Percentiles rank a stretch among this genome's conserved stretches.
phyloP scores from a whole-genome alignment of 1,284 basidiomycete species.

The Tremellales sp. region DNA sequence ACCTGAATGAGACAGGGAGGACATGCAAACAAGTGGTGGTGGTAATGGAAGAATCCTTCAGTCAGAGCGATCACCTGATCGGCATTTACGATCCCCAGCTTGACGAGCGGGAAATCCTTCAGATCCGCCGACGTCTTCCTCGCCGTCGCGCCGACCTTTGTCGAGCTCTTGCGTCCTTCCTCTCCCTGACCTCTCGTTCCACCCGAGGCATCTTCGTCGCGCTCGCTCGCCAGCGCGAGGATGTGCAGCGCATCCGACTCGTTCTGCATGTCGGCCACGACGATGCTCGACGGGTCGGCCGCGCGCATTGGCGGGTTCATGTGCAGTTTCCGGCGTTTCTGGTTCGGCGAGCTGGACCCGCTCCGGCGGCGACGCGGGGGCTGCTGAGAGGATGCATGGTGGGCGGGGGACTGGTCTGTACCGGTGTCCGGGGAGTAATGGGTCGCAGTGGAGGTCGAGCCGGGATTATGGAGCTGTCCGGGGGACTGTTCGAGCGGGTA shows the following conservation, averaged over 20 bases:
- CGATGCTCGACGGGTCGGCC: conserved; percentile 41
- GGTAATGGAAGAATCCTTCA: conserved; percentile 45
- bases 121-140: background rate
- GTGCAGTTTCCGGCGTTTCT: conserved; percentile 32
- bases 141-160: background rate
- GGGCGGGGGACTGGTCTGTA: background rate
- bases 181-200: background rate
- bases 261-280: conserved; percentile 49
- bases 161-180: background rate
- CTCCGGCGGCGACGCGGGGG: background rate
- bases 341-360: conserved; percentile 8
- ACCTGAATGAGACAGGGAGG: background rate
- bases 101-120: conserved; percentile 46
- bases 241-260: conserved; percentile 48
- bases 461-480: background rate
- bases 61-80: conserved; percentile 39
- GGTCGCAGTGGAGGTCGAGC: conserved; percentile 1
- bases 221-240: conserved; percentile 40
- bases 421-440: conserved; percentile 13
- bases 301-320: conserved; percentile 35
- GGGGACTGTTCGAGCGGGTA: background rate
- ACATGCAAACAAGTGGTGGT: conserved; percentile 50
- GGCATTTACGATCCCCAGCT: conserved; percentile 42
- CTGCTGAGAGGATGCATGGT: background rate
- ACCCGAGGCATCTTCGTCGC: background rate